phyloP scores from a whole-genome alignment of 2,329 filamentous ascomycete species.

The Talaromyces pinophilus region DNA sequence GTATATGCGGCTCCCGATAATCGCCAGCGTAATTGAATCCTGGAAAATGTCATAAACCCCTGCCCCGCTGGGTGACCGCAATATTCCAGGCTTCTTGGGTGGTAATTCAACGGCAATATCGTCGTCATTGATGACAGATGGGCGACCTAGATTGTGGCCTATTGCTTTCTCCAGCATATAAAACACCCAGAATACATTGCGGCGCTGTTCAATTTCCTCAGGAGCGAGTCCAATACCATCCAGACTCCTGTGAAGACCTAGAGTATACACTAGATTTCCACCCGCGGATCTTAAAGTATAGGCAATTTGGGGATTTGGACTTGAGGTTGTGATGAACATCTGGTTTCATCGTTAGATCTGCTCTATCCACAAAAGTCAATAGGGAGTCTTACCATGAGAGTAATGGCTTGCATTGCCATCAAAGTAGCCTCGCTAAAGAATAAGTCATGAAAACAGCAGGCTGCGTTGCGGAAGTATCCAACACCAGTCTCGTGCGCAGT shows the following conservation, averaged over 20 bases:
- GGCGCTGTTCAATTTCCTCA: conserved; percentile 17
- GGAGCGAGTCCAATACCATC: conserved; percentile 5
- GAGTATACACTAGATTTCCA: conserved; percentile 8
- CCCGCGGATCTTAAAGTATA: conserved; percentile 8
- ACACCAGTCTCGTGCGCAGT: conserved; percentile 1
- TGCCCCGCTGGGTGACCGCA: background rate
- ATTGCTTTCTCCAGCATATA: conserved; percentile 19
- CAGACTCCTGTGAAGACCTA: conserved; percentile 17
- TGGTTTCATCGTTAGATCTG: background rate
- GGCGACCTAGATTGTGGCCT: conserved; percentile 15
- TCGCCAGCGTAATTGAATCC: conserved; percentile 14
- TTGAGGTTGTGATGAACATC: conserved; percentile 19
- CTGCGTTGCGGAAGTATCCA: conserved; percentile 18
- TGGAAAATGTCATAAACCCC: conserved; percentile 18
- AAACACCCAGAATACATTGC: conserved; percentile 20
- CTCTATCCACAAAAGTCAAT: background rate
- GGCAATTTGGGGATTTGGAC: conserved; percentile 13
- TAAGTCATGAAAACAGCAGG: conserved; percentile 14
- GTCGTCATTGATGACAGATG: conserved; percentile 19
- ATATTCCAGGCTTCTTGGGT: background rate
- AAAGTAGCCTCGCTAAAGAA: conserved; percentile 6
- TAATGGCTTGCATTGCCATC: conserved; percentile 17
- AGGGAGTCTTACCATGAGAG: background rate
- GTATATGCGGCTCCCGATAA: conserved; percentile 17
- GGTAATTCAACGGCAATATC: conserved; percentile 19